Base-by-base conservation (phyloP, 495 filamentous ascomycete genomes). In the Aspergillus asperescens region DNA sequence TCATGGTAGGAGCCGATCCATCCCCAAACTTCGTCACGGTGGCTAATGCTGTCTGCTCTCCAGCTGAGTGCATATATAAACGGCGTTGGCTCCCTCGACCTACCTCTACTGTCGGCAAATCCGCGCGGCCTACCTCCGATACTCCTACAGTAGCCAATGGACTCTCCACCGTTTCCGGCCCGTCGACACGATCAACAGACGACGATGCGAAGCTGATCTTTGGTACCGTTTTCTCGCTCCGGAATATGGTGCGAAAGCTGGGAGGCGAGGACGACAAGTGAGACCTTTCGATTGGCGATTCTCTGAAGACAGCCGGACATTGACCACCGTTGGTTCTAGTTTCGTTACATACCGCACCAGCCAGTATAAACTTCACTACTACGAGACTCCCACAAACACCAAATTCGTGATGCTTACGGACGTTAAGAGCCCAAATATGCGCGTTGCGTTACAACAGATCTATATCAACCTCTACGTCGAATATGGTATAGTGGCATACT, bases 361-460 rank as follows among this genome's bases (percentile, higher is more conserved):
- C 58, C 88, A 95, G 66, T 98, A 98, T 74, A 96, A 96, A 72
- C 82, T 97, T 48, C 93, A 98, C 75, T 98, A 95, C 75, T 97
- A 96, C 78, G 93, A 98, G 77, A 96, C 93, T 12, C 88, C 89
- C 0, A 95, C 90, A 47, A 92, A 85, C 63, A 83, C 93, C 63
- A 95, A 95, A 62, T 92, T 97, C 55, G 90, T 97, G 59, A 90
- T 98, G 88, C 74, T 97, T 58, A 97, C 92, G 31, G 93, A 97
- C 71, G 83, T 85, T 35, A 88, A 86, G 66, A 88, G 86, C 52
- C 84, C 85, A 52, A 95, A 88, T 69, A 89, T 97, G 79, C 84
- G 90, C 27, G 86, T 90, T 53, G 91, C 91, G 7, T 77, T 98
- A 63, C 90, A 98, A 67, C 93, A 98, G 78, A 96, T 98, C 47